A percentile compares a stretch with the other conserved stretches of the same genome.
phyloP scores from a whole-genome alignment of 768 basidiomycete species.

The Kwoniella sp. region DNA sequence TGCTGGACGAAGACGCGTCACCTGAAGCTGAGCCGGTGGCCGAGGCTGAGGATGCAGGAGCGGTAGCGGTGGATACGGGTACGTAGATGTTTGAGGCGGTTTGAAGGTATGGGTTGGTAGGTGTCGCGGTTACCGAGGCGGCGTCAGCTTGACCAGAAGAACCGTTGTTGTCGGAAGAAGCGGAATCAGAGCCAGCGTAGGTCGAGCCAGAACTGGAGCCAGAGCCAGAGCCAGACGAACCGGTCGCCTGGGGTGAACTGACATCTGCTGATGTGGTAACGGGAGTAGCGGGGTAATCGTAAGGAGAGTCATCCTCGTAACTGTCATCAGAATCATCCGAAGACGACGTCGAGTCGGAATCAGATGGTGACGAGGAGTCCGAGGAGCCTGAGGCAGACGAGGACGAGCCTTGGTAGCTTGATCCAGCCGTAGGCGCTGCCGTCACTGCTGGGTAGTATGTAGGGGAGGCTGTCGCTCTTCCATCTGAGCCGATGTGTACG shows the following conservation, averaged over 20 bases:
- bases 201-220: constrained; percentile 10
- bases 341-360: constrained; percentile 2
- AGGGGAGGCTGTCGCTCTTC: constrained; percentile 52
- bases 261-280: constrained; percentile 20
- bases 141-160: constrained; percentile 2
- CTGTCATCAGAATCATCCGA: constrained; percentile 10
- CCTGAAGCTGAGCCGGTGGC: constrained; percentile 2
- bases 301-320: constrained; percentile 7
- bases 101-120: constrained; percentile 20
- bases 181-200: constrained; percentile 4
- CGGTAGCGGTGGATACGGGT: constrained; percentile 16
- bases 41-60: constrained; percentile 1
- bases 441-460: constrained; percentile 21
- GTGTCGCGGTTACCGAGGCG: constrained; percentile 8
- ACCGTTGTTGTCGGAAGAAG: neutral
- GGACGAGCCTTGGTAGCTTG: constrained; percentile 6
- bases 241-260: constrained; percentile 6
- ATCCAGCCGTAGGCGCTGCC: constrained; percentile 10
- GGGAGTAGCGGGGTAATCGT: constrained; percentile 13
- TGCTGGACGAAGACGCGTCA: constrained; percentile 9
- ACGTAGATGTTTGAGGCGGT: constrained; percentile 21
- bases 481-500: constrained; percentile 50
- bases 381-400: constrained; percentile 10
- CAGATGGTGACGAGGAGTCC: neutral
- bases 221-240: constrained; percentile 6